A percentile compares a stretch with the other conserved stretches of the same genome.
Evolutionary conservation across 1,284 basidiomycete species (phyloP).

Genomic region (Microbotryomycetes sp.): DNA sequence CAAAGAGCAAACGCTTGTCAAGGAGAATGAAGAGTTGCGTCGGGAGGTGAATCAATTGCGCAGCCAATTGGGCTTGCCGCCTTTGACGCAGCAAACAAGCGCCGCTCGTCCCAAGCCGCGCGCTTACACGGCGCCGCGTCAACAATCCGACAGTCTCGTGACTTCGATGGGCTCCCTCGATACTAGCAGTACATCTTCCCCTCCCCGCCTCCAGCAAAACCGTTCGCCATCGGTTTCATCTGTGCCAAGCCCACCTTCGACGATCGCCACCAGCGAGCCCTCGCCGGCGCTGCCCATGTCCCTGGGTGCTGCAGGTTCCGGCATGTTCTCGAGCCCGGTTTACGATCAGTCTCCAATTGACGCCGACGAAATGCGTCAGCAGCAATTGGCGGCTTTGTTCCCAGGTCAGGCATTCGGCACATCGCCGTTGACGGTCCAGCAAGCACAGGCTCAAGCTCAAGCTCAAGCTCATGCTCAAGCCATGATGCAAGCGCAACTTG

Average conservation of each 20-base stretch:
- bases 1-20: conserved; percentile 29
- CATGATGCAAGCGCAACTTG: conserved; percentile 1
- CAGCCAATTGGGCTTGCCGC: conserved; percentile 26
- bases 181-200: not conserved
- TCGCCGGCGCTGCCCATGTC: conserved; percentile 46
- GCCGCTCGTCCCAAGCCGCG: too few relatives aligned
- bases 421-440: not conserved
- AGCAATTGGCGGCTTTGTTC: not conserved
- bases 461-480: not conserved
- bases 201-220: not conserved
- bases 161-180: not conserved
- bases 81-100: conserved; percentile 32
- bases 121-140: too few relatives aligned
- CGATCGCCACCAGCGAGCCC: conserved; percentile 65
- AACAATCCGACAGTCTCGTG: not conserved
- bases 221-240: not conserved
- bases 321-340: not conserved
- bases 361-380: not conserved
- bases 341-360: not conserved
- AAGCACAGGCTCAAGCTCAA: not conserved
- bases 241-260: conserved; percentile 54
- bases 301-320: not conserved
- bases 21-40: conserved; percentile 34
- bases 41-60: conserved; percentile 33
- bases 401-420: not conserved